Conservation (phyloP, 441 rosid genomes). For the Raphanus hybrid region DNA sequence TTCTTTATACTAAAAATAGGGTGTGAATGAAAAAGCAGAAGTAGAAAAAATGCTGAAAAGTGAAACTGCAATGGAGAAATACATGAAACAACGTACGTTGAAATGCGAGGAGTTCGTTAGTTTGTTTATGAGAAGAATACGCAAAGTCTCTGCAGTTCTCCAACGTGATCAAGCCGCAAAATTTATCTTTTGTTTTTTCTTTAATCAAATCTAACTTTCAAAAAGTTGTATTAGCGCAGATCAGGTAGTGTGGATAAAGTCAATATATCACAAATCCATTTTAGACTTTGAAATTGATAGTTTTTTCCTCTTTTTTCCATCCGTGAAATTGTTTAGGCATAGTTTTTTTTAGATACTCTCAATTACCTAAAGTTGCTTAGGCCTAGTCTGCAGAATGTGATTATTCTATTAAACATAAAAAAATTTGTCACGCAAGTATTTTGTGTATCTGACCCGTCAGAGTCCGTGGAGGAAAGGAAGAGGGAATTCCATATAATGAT, state of each 20-base stretch:
- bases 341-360: neutral
- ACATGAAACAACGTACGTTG: conserved; percentile 19
- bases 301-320: too few relatives aligned
- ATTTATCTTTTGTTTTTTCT: neutral
- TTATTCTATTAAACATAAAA: too few relatives aligned
- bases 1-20: neutral
- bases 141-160: conserved; percentile 32
- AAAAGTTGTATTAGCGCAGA: neutral
- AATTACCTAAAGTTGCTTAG: neutral
- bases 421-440: neutral
- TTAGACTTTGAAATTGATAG: neutral
- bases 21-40: conserved; percentile 27
- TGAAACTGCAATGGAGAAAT: conserved; percentile 25
- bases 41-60: conserved; percentile 16
- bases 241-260: conserved; percentile 1
- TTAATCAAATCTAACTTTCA: neutral
- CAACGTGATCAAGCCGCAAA: conserved; percentile 33
- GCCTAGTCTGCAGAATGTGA: too few relatives aligned
- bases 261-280: neutral
- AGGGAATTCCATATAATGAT: too few relatives aligned
- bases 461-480: neutral
- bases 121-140: conserved; percentile 21
- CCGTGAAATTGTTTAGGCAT: neutral
- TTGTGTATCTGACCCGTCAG: neutral
- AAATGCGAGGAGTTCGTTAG: conserved; percentile 35